Conservation (phyloP, 805 yeast species). For the Ogataea neopini region DNA sequence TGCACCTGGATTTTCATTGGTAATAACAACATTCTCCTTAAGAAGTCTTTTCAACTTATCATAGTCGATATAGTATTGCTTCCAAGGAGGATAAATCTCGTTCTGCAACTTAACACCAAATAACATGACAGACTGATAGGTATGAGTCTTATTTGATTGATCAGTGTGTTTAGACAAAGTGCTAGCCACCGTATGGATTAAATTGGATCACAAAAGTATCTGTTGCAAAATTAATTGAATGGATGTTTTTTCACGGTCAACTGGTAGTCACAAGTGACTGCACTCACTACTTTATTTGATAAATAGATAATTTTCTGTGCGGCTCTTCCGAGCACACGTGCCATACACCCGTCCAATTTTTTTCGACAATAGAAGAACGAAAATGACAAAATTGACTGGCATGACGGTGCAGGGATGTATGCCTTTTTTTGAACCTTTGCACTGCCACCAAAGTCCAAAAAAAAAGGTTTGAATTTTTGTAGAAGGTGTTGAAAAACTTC, state of each 20-base stretch:
- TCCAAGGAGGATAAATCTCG: constrained; percentile 90
- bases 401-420: constrained; percentile 1
- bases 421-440: background rate
- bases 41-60: constrained; percentile 63
- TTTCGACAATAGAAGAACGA: background rate
- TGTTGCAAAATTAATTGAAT: background rate
- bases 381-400: too few species aligned
- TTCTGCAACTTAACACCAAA: constrained; percentile 81
- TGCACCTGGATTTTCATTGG: constrained; percentile 8
- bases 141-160: too few species aligned
- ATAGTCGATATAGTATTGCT: constrained; percentile 65
- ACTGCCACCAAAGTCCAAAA: background rate
- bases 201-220: background rate
- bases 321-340: constrained; percentile 8
- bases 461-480: too few species aligned
- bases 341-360: background rate
- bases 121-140: constrained; percentile 56
- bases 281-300: background rate
- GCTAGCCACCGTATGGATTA: background rate
- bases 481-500: background rate
- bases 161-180: too few species aligned
- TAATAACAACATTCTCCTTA: constrained; percentile 58
- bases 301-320: constrained; percentile 3
- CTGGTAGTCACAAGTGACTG: background rate
- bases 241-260: background rate